A percentile compares a stretch with the other conserved stretches of the same genome.
These are phyloP conservation scores for Bruguiera gymnorhiza DNA, from an alignment of 345 rosid species.

Conservation along the genomic window DNA sequence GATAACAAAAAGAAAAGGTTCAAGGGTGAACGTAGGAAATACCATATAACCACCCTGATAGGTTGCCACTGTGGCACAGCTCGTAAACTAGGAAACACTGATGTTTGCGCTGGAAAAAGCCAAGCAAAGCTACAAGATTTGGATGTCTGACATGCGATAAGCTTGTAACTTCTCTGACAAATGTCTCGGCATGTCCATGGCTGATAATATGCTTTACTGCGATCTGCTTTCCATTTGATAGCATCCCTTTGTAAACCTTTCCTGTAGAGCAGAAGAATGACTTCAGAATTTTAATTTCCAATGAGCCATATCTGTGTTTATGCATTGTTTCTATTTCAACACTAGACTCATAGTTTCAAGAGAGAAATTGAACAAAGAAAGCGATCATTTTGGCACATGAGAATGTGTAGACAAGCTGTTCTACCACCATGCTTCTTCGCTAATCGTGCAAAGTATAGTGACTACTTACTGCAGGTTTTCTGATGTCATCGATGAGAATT, in stretches of 20 bases:
- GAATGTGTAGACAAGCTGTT: too few species aligned
- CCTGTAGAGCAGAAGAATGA: conserved; percentile 29
- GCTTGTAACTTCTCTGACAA: conserved; percentile 53
- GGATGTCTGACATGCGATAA: conserved; percentile 57
- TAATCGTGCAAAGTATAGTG: too few species aligned
- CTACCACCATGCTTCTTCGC: too few species aligned
- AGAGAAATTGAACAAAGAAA: too few species aligned
- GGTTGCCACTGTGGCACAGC: conserved; percentile 53
- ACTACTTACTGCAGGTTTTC: too few species aligned
- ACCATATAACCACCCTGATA: conserved; percentile 62
- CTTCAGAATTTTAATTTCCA: neutral
- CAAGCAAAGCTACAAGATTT: conserved; percentile 51
- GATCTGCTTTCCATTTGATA: conserved; percentile 39
- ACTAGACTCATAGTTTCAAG: too few species aligned
- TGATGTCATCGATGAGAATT: neutral
- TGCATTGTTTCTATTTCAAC: too few species aligned
- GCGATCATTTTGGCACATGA: too few species aligned
- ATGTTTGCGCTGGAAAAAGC: conserved; percentile 47
- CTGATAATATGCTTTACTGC: conserved; percentile 49
- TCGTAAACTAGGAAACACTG: conserved; percentile 54
- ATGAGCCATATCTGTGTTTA: too few species aligned
- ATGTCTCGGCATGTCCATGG: conserved; percentile 50
- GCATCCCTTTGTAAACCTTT: conserved; percentile 53
- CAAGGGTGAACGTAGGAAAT: neutral
- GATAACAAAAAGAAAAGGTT: neutral